phyloP scores from a whole-genome alignment of 208 protist species.

The Porcisia hertigi region DNA sequence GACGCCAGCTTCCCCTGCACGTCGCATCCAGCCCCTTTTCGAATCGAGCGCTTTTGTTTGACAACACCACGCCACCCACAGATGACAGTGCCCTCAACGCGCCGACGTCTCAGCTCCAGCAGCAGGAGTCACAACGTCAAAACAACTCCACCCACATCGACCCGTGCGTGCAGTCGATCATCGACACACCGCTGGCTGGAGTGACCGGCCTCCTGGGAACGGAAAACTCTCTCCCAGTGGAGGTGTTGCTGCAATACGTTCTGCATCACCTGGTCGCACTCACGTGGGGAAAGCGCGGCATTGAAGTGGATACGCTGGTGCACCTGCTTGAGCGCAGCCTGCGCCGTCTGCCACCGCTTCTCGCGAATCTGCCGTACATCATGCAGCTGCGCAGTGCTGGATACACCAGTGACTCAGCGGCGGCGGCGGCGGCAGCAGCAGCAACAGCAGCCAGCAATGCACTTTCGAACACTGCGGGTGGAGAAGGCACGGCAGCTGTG shows the following conservation, averaged over 20 bases:
- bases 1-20: constrained; percentile 28
- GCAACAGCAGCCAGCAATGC: neutral
- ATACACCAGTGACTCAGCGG: constrained; percentile 34
- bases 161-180: neutral
- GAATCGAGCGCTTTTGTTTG: constrained; percentile 19
- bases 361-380: constrained; percentile 53
- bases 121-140: neutral
- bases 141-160: constrained; percentile 1
- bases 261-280: constrained; percentile 72
- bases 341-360: constrained; percentile 63
- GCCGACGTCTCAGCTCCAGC: neutral
- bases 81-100: neutral
- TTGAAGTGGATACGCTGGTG: constrained; percentile 65
- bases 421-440: constrained; percentile 12
- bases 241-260: constrained; percentile 73
- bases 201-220: constrained; percentile 12
- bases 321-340: constrained; percentile 79
- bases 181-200: constrained; percentile 1
- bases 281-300: constrained; percentile 61
- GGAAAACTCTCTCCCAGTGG: constrained; percentile 49
- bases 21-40: constrained; percentile 17
- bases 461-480: neutral
- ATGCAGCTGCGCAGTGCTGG: constrained; percentile 35
- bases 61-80: constrained; percentile 20
- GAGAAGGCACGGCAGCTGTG: neutral